These are phyloP conservation scores for Beauveria sp. DNA, from an alignment of 2,329 filamentous ascomycete genomes.

Conservation along the genomic window DNA sequence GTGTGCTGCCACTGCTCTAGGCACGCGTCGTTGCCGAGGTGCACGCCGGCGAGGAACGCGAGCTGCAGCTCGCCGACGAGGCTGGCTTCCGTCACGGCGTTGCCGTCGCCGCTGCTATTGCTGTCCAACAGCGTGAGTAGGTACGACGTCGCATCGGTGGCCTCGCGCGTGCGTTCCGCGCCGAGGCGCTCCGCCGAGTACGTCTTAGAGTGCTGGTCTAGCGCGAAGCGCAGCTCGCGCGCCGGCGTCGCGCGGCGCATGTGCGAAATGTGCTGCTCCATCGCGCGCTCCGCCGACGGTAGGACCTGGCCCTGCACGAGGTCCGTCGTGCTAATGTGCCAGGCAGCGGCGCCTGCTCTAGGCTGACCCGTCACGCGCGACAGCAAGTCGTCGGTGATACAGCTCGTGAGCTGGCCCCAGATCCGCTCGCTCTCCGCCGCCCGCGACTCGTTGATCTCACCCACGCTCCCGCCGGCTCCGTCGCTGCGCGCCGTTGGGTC, in stretches of 20 bases:
- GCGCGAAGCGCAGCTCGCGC: slow-evolving; percentile 40
- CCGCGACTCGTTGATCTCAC: slow-evolving; percentile 16
- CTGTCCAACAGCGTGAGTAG: slow-evolving; percentile 32
- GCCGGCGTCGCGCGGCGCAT: slow-evolving; percentile 25
- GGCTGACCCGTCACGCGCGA: slow-evolving; percentile 34
- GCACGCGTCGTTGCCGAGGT: slow-evolving; percentile 51
- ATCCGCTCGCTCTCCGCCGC: slow-evolving; percentile 27
- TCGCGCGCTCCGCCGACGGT: slow-evolving; percentile 31
- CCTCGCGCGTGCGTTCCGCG: slow-evolving; percentile 34
- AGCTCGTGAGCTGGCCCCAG: slow-evolving; percentile 46
- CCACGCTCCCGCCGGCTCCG: slow-evolving; percentile 14
- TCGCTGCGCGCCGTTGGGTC: slow-evolving; percentile 23
- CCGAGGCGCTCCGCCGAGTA: slow-evolving; percentile 33
- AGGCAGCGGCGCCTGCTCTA: slow-evolving; percentile 28
- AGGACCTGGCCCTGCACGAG: slow-evolving; percentile 36
- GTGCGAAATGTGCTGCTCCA: slow-evolving; percentile 31
- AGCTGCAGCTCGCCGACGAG: slow-evolving; percentile 55
- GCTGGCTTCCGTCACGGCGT: slow-evolving; percentile 29
- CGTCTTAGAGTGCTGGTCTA: slow-evolving; percentile 34
- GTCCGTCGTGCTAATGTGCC: slow-evolving; percentile 48
- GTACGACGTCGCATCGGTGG: slow-evolving; percentile 41
- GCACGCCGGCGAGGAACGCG: slow-evolving; percentile 48
- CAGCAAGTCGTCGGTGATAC: slow-evolving; percentile 38
- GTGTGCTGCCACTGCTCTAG: slow-evolving; percentile 57
- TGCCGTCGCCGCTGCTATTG: not conserved